Evolutionary conservation across 495 filamentous ascomycete genomes (phyloP), one percentile per base, ranked within the genome.

Genomic region (Pyrenula aspistea): DNA sequence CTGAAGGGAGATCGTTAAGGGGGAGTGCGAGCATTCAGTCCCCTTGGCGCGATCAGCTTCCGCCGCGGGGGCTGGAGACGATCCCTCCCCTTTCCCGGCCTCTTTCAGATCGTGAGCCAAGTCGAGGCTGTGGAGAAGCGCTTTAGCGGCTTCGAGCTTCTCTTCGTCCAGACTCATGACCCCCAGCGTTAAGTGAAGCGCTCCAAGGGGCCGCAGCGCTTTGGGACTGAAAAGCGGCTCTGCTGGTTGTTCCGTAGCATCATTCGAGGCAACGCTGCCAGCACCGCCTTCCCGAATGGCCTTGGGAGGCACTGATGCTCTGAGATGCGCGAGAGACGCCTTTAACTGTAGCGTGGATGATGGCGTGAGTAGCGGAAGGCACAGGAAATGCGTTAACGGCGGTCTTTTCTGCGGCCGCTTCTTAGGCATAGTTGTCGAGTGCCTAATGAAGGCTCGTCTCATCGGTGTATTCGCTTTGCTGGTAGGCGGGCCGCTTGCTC

Each of bases 381-480:
- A 92, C 42, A 96, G 81, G 66, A 95, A 95, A 67, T 96, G 91
- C 0, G 91, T 96, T n/a, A 87, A 76, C 19, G 70, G 72, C 19
- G 75, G 73, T 19, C 60, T 57, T 61, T 71, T 72, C 49, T 64
- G 50, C 8, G 19, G 50, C 19, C 8, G 50, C 19, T 20, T 52
- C 4, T 19, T 4, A 42, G 31, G 31, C 31, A 42, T 42, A 15
- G 31, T 42, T 15, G 31, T 8, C 4, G 8, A 42, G 31, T 42
- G 31, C 31, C 31, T 4, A 42, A 4, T 42, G 15, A 42, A 42
- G 31, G 31, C n/a, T n/a, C n/a, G n/a, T n/a, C n/a, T n/a, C n/a
- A n/a, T n/a, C n/a, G n/a, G n/a, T n/a, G n/a, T n/a, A n/a, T n/a
- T n/a, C n/a, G n/a, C n/a, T n/a, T n/a, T n/a, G n/a, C n/a, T n/a